phyloP scores from a whole-genome alignment of 2,329 filamentous ascomycete genomes.

The Thielaviopsis punctulata region DNA sequence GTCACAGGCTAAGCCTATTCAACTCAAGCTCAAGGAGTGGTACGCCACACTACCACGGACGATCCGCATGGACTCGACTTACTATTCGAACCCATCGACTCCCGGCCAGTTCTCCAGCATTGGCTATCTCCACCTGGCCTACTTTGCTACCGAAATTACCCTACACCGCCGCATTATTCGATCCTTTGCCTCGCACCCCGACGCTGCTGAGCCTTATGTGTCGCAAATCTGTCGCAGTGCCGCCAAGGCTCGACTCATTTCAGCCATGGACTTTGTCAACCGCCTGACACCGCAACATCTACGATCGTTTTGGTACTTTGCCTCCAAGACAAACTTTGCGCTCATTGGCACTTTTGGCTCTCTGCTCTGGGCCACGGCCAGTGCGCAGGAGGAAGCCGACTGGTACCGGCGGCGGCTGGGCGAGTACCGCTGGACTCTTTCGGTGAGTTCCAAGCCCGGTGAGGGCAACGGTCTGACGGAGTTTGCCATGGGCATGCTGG shows the following conservation, averaged over 20 bases:
- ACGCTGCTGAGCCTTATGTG: constrained; percentile 55
- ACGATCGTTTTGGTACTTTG: constrained; percentile 84
- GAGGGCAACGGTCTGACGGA: constrained; percentile 40
- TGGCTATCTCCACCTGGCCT: constrained; percentile 74
- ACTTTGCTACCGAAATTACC: constrained; percentile 88
- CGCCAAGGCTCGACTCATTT: constrained; percentile 84
- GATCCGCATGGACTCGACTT: constrained; percentile 45
- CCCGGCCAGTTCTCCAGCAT: constrained; percentile 37
- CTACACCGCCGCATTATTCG: constrained; percentile 83
- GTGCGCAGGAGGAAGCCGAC: constrained; percentile 72
- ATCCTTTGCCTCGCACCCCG: constrained; percentile 37
- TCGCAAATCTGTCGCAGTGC: constrained; percentile 85
- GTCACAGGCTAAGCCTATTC: constrained; percentile 62
- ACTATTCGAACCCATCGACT: constrained; percentile 10
- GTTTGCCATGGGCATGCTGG: constrained; percentile 64
- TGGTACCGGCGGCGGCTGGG: constrained; percentile 75
- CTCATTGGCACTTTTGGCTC: constrained; percentile 89
- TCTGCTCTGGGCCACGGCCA: constrained; percentile 75
- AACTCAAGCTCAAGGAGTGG: constrained; percentile 71
- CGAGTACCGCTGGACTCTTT: constrained; percentile 89
- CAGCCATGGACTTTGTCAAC: constrained; percentile 95
- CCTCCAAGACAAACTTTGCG: constrained; percentile 79
- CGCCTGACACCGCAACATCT: constrained; percentile 73
- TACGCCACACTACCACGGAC: constrained; percentile 48
- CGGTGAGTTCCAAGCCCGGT: constrained; percentile 61